Evolutionary conservation across 2,329 filamentous ascomycete species (phyloP), one percentile per base, ranked within the genome.

Genomic region (Endoconidiophora polonica): DNA sequence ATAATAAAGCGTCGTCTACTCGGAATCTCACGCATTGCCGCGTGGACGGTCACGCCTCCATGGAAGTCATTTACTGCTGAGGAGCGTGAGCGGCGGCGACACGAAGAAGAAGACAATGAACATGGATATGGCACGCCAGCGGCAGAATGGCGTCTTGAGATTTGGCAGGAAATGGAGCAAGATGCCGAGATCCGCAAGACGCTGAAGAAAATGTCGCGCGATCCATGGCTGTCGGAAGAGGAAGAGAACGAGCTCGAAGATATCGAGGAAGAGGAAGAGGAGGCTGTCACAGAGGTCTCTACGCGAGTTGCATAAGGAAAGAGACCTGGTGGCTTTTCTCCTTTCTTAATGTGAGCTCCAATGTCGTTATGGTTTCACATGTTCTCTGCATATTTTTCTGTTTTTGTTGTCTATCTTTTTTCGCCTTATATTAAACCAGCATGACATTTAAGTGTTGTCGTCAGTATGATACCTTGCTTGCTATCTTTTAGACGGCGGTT

Each of bases 141-240:
- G 16, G 49, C 24, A n/a, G 68, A 75, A 48, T 71, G 72, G 68
- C 66, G 72, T 12, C 57, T 76, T 3, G 70, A 71, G 57, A 58
- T 76, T 4, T 77, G 74, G 74, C 74, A 77, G 59, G 73, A 77
- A 58, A 59, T 77, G 54, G 74, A 77, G 60, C 66, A 69, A 58
- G 69, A 77, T 44, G 65, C 68, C 1, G 60, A 55, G 0, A 63
- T 76, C 5, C 61, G 59, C 41, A 64, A 66, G 53, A 62, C 66
- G 29, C 56, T 77, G 40, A 62, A 59, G 46, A 59, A 59, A 54
- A 63, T 73, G 55, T 65, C 66, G 39, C 57, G 60, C 14, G 62
- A 65, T 45, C 47, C 52, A 22, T 53, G 47, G 52, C 18, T 40
- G 37, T 44, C 26, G 10, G 44, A 46, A 5, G 37, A 46, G 24